Base-by-base conservation (phyloP, 441 rosid genomes). In the Gossypium lobatum region DNA sequence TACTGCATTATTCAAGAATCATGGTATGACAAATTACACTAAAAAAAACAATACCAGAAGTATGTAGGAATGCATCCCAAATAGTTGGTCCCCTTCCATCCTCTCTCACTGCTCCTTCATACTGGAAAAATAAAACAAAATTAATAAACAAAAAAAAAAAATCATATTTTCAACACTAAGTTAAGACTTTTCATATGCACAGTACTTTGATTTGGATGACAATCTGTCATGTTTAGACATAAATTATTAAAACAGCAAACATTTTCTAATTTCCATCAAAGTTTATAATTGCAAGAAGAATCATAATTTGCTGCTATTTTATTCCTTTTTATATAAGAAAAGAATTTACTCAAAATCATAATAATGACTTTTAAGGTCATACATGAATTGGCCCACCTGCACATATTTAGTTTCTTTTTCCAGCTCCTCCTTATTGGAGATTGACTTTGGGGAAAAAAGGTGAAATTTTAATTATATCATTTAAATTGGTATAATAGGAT, bases 51-150 rank as follows among this genome's bases (percentile, higher is more conserved):
- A 74, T 83, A 90, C 93, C 98, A 68, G 77, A 86, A n/a, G 59
- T 48, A 81, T 93, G 99, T 17, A 97, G 85, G 64, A 87, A 95
- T 16, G 77, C 80, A 83, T 93, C 98, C 99, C 99, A 95, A 57
- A 93, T 71, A 26, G 97, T 86, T 0, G 86, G 88, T 21, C 98
- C 97, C 76, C 97, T 89, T 21, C 98, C 99, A 6, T 83, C 97
- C 76, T 77, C 94, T 72, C 88, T 89, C 76, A 89, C 97, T 28
- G 99, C 98, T 75, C 99, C 99, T 79, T 95, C 99, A 28, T 85
- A 80, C 99, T 95, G 82, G 34, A 28, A 14, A 13, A 23, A 79
- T 25, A 65, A 80, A 14, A 65, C 6, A 28, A 28, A 28, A 0
- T 3, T 28, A 28, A 28, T 28, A 3, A 28, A 26, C 31, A 26